Percentiles rank a stretch among this genome's conserved stretches.
Conservation (phyloP, 495 filamentous ascomycete genomes). For the Lindgomyces ingoldianus region DNA sequence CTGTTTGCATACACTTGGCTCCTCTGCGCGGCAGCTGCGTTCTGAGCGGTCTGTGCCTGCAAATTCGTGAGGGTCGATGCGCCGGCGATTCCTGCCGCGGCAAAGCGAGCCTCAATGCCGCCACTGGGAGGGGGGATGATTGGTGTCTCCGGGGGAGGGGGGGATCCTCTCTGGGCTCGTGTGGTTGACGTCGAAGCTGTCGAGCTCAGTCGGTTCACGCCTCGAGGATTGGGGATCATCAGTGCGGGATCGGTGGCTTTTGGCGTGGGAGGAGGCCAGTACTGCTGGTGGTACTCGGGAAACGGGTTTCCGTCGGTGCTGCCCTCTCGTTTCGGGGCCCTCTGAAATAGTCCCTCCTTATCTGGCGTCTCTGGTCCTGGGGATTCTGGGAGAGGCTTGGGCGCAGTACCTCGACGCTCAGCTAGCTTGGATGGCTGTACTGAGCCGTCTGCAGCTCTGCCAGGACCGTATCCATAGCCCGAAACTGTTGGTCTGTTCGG, state of each 20-base stretch:
- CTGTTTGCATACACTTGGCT: constrained; percentile 69
- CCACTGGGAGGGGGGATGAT: constrained; percentile 71
- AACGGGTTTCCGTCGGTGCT: constrained; percentile 49
- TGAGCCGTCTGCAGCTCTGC: constrained; percentile 21
- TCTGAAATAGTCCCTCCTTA: constrained; percentile 69
- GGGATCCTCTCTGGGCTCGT: constrained; percentile 85
- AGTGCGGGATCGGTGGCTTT: constrained; percentile 20
- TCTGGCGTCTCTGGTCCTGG: constrained; percentile 69
- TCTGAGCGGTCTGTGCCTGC: constrained; percentile 77
- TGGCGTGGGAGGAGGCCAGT: constrained; percentile 56
- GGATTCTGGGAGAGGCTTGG: constrained; percentile 77
- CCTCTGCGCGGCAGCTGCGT: constrained; percentile 76
- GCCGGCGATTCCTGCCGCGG: constrained; percentile 83
- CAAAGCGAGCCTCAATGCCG: constrained; percentile 86
- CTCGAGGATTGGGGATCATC: constrained; percentile 49
- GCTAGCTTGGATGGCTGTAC: constrained; percentile 40
- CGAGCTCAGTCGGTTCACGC: constrained; percentile 78
- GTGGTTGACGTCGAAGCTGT: constrained; percentile 93
- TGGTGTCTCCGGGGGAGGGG: constrained; percentile 95
- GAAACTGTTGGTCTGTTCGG: constrained; percentile 44
- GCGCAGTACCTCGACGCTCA: constrained; percentile 54
- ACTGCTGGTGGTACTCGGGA: constrained; percentile 64
- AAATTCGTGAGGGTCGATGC: constrained; percentile 75
- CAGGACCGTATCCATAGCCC: constrained; percentile 38
- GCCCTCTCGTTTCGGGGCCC: constrained; percentile 46